Base-by-base conservation (phyloP, 208 protist genomes). In the Strigomonas culicis region DNA sequence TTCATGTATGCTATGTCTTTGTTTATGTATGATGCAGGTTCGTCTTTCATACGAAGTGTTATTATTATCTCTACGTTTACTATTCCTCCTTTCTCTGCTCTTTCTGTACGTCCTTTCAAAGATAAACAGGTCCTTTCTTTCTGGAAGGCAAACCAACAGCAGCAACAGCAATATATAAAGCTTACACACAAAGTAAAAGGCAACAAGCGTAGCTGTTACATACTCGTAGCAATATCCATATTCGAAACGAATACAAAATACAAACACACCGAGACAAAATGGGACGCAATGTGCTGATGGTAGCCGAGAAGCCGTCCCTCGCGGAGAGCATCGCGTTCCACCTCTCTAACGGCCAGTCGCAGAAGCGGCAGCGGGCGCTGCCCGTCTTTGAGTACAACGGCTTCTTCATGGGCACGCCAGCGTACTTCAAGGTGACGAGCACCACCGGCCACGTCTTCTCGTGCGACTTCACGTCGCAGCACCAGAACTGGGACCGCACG, bases 241-340 rank as follows among this genome's bases (percentile, higher is more conserved):
- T 36, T 58, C 11, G 15, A 30, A 17, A 53, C 25, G 10, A 8
- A 15, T 59, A 39, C 6, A 19, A 11, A 36, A 22, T 44, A 52
- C 17, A 53, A 57, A 1, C 47, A 61, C 53, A 52, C 4, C 49
- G 39, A 41, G 10, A 24, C 24, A 53, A 4, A 56, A 93, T 92
- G 82, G 66, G 62, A 8, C 76, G 63, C 32, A 81, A 21, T 6
- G 82, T 98, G 46, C 67, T 98, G 22, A 97, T 97, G 93, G 95
- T 98, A 62, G 95, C 92, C 21, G 95, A 98, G 77, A 98, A 98
- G 78, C 95, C 93, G 24, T 96, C 87, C 30, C 84, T 98, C 28
- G 95, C 95, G 22, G 82, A 95, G 74, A 90, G 87, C 56, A 90
- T 98, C 36, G 84, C 93, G 17, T 61, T 70, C n/a, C 86, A 92